Evolutionary conservation across 2,329 filamentous ascomycete genomes (phyloP).

Genomic region (Cordyceps fumosorosea): DNA sequence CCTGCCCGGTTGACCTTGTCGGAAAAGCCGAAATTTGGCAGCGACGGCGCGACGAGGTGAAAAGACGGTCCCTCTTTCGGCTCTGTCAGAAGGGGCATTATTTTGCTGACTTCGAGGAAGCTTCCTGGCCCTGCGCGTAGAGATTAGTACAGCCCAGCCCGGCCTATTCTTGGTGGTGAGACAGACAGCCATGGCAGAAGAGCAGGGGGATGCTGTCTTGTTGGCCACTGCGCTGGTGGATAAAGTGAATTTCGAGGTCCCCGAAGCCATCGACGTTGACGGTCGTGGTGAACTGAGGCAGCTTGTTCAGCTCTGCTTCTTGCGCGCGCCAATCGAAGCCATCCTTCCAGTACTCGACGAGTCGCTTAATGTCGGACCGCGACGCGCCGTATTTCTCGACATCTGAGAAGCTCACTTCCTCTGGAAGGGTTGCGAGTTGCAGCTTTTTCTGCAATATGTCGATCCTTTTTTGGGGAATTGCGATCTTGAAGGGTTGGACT

Average conservation of each 20-base stretch:
- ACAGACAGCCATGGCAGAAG: slow-evolving; percentile 58
- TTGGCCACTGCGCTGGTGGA: slow-evolving; percentile 48
- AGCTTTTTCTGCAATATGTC: background rate
- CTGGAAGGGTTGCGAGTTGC: background rate
- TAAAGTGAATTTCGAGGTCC: slow-evolving; percentile 54
- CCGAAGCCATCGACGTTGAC: slow-evolving; percentile 52
- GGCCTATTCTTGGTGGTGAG: background rate
- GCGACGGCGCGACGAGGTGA: slow-evolving; percentile 50
- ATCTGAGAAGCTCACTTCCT: slow-evolving; percentile 23
- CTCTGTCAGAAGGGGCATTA: slow-evolving; percentile 44
- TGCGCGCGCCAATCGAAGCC: slow-evolving; percentile 56
- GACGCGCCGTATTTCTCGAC: slow-evolving; percentile 27
- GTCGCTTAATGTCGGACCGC: slow-evolving; percentile 27
- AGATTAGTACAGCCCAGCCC: background rate
- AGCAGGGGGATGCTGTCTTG: slow-evolving; percentile 55
- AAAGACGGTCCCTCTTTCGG: slow-evolving; percentile 35
- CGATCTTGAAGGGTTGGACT: background rate
- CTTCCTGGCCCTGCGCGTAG: slow-evolving; percentile 53
- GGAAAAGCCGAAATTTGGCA: slow-evolving; percentile 46
- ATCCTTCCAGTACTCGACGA: slow-evolving; percentile 30
- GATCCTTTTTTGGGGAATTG: background rate
- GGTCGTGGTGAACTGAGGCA: slow-evolving; percentile 50
- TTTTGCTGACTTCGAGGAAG: slow-evolving; percentile 59
- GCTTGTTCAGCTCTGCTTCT: slow-evolving; percentile 52
- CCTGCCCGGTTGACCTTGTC: slow-evolving; percentile 23